A percentile compares a stretch with the other conserved stretches of the same genome.
Evolutionary conservation across 306 rosid species (phyloP).

Genomic region (Vigna trinervia): DNA sequence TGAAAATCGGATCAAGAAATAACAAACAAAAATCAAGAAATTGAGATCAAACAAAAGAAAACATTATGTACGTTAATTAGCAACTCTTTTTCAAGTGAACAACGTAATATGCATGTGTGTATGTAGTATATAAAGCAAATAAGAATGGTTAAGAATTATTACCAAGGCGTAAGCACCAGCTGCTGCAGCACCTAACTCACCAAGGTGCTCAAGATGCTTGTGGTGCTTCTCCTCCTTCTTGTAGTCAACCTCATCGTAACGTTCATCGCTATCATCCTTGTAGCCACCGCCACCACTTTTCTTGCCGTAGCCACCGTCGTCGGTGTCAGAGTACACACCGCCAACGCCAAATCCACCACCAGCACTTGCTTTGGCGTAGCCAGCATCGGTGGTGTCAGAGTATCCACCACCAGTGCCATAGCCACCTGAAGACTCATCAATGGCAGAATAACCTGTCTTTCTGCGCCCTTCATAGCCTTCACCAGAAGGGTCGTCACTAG

Average conservation of each 20-base stretch:
- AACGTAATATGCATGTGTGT: too few species aligned
- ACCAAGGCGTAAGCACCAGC: slow-evolving; percentile 78
- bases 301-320: slow-evolving; percentile 7
- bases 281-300: slow-evolving; percentile 8
- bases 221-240: slow-evolving; percentile 78
- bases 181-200: slow-evolving; percentile 59
- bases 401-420: slow-evolving; percentile 30
- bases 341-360: slow-evolving; percentile 14
- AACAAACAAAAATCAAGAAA: too few species aligned
- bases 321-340: slow-evolving; percentile 26
- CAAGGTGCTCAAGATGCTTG: slow-evolving; percentile 61
- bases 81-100: too few species aligned
- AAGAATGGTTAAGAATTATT: slow-evolving; percentile 19
- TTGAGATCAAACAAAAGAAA: too few species aligned
- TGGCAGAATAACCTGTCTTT: background rate
- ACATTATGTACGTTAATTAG: too few species aligned
- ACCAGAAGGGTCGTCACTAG: background rate
- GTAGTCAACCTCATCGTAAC: slow-evolving; percentile 57
- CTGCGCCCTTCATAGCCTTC: slow-evolving; percentile 9
- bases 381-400: slow-evolving; percentile 22
- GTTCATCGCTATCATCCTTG: background rate
- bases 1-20: too few species aligned
- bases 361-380: background rate
- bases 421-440: slow-evolving; percentile 24
- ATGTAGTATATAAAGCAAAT: background rate